Conservation (phyloP, 306 rosid genomes). For the Quercus robur region DNA sequence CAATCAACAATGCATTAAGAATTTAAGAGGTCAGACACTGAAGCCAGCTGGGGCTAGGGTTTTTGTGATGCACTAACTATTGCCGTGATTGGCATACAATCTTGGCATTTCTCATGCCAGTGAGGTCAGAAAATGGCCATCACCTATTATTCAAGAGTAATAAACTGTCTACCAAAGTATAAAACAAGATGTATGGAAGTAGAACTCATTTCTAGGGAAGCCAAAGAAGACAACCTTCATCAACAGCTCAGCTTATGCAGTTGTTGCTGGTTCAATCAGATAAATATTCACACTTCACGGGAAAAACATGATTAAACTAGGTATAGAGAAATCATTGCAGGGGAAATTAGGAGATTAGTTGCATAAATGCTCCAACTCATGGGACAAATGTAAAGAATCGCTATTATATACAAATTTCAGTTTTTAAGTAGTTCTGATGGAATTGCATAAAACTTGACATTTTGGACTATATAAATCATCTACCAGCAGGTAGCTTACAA, state of each 20-base stretch:
- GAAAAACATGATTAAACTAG: background rate
- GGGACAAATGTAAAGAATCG: background rate
- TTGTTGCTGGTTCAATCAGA: background rate
- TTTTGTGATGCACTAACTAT: too few relatives aligned
- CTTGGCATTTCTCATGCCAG: too few relatives aligned
- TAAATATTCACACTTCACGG: background rate
- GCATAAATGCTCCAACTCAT: background rate
- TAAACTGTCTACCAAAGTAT: too few relatives aligned
- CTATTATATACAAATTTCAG: background rate
- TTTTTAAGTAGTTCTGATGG: background rate
- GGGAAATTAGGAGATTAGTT: background rate
- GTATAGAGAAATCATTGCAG: background rate
- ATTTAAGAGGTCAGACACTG: too few relatives aligned
- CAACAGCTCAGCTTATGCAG: background rate
- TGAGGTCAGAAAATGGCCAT: too few relatives aligned
- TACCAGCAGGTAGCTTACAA: slow-evolving; percentile 18
- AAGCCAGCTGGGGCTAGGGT: too few relatives aligned
- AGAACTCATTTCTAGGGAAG: too few relatives aligned
- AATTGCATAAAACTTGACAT: slow-evolving; percentile 8
- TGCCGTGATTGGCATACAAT: too few relatives aligned
- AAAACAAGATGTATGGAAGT: too few relatives aligned
- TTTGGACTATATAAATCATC: background rate
- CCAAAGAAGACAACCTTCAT: too few relatives aligned
- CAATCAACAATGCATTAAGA: too few relatives aligned
- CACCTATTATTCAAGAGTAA: too few relatives aligned